Base-by-base conservation (phyloP, 1,284 basidiomycete species). In the Malassezia yamatoensis region DNA sequence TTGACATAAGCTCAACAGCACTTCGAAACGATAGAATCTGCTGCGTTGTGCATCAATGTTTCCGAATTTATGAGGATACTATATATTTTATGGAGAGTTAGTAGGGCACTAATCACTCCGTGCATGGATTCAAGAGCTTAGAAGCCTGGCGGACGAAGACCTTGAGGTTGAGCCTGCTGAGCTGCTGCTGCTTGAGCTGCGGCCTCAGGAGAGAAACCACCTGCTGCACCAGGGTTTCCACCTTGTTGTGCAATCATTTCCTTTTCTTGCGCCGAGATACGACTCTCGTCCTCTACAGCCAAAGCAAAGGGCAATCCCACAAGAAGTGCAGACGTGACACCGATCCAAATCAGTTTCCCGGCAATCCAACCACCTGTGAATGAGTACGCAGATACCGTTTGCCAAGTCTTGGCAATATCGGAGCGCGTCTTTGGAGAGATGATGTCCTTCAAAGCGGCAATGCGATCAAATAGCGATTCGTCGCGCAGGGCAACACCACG, bases 281-380 rank as follows among this genome's bases (percentile, higher is more conserved):
- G 89, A 49, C 87, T 86, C 79, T 98, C 93, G 77, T 94, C 93
- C 77, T 98, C 93, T 62, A 96, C 81, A 54, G 85, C 86, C 64
- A 98, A 81, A 1, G 90, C 90, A 63, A 96, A 81, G 29, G 93
- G 93, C 47, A 98, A 80, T 7, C 88, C 94, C 48, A 98, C 85
- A 57, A 98, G 82, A 47, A 98, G 80, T 0, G 90, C 90, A 45
- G 85, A 89, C 15, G 93, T 98, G 55, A 89, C 93, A 72, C 93
- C 80, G 62, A 96, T 82, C 93, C 93, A 98, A 50, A 90, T 86
- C 69, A 91, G 77, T 74, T 87, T 90, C 16, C 94, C 93, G 24
- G 84, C 81, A 45, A 87, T 69, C 77, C 84, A 88, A 43, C 82
- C 80, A 8, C 83, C 80, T 45, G 80, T 80, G 43, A 61, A 68